Evolutionary conservation across 257 asterid genomes (phyloP), one percentile per base, ranked within the genome.

Genomic region (Forsythia suspensa): DNA sequence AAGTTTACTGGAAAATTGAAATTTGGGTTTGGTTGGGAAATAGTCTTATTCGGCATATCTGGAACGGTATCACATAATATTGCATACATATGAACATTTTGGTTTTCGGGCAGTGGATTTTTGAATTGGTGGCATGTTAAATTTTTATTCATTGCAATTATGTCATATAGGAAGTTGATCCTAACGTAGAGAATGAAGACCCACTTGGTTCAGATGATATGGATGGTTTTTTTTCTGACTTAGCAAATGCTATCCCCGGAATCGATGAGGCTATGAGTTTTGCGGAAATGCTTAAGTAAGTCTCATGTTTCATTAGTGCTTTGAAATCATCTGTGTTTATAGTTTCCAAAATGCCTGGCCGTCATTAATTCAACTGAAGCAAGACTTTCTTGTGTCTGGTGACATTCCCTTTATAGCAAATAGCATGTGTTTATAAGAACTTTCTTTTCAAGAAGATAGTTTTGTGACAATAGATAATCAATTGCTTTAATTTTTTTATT

Each of bases 211-310:
- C 91, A 41, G 96, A 89, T 80, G 83, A 81, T 63, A 87, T 90
- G 84, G 98, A 93, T 75, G 98, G 95, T 38, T 88, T 93, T 81
- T 84, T 95, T 71, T 92, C 97, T 52, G 98, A 95, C 78, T 80
- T 95, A 74, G 89, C 97, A 16, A 95, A 95, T 76, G 93, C 99
- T 9, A 93, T 95, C 63, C 99, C 99, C 0, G 99, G 99, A 71
- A 95, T 95, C 42, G 99, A 95, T 57, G 99, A 95, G 82, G 97
- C 99, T 57, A 95, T 93, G 99, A 95, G 99, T 86, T 95, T 93
- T 69, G 99, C 96, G 0, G 99, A 95, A 85, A 95, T 95, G 99
- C 92, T 95, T 73, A 95, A 95, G 98, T 93, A 87, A 82, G 91
- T 81, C 34, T 74, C 73, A 77, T 51, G 66, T 48, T 70, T 76